phyloP scores from a whole-genome alignment of 1,284 basidiomycete genomes.

The Heterobasidion irregulare region DNA sequence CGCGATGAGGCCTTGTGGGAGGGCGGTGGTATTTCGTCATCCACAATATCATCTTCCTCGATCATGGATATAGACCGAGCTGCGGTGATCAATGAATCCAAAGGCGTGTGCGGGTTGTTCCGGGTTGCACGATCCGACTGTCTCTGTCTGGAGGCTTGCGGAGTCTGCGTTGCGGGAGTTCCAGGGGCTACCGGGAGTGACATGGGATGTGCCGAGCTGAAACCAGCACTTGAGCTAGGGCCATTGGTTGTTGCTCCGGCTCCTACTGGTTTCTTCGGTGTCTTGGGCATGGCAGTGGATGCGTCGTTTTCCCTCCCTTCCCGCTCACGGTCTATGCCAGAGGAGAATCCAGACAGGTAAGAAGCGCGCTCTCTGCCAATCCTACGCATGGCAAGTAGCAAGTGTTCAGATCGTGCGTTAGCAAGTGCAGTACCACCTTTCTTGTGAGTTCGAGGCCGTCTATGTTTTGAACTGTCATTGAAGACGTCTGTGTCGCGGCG shows the following conservation, averaged over 20 bases:
- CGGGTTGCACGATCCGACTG: conserved; percentile 5
- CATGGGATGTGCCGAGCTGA: background rate
- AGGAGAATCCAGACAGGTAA: conserved; percentile 31
- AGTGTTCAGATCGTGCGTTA: conserved; percentile 53
- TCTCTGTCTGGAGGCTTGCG: conserved; percentile 6
- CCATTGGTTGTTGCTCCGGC: conserved; percentile 7
- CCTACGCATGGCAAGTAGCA: conserved; percentile 49
- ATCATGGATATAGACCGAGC: conserved; percentile 46
- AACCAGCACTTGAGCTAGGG: conserved; percentile 2
- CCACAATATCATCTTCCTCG: conserved; percentile 24
- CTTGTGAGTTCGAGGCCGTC: conserved; percentile 6
- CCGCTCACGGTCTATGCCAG: conserved; percentile 15
- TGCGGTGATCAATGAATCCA: conserved; percentile 51
- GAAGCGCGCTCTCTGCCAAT: conserved; percentile 46
- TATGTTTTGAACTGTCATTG: conserved; percentile 7
- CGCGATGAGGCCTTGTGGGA: conserved; percentile 10
- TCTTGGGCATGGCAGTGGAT: conserved; percentile 8
- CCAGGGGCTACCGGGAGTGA: background rate
- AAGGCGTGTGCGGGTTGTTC: conserved; percentile 26
- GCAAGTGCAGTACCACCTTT: conserved; percentile 23
- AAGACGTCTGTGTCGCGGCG: conserved; percentile 10
- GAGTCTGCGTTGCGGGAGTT: conserved; percentile 5
- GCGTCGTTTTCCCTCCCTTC: conserved; percentile 10
- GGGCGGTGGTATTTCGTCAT: conserved; percentile 12
- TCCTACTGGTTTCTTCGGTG: conserved; percentile 9